These are phyloP conservation scores for Lepidium aucheri DNA, from an alignment of 345 rosid genomes.

Conservation along the genomic window DNA sequence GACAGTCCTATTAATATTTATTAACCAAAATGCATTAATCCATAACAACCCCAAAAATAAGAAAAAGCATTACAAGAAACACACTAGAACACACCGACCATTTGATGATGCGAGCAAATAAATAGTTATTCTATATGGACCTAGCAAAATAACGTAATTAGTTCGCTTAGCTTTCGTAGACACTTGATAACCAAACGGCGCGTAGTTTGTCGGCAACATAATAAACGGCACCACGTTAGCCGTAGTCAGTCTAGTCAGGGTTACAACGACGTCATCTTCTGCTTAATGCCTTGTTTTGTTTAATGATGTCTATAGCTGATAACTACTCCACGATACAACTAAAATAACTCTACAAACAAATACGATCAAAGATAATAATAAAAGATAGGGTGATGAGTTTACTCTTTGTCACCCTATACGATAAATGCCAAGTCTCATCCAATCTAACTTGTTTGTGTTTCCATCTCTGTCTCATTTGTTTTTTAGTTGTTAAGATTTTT, in stretches of 20 bases:
- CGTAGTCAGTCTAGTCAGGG: not conserved
- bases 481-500: not conserved
- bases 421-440: constrained; percentile 6
- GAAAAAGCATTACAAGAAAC: not conserved
- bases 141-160: constrained; percentile 13
- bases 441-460: constrained; percentile 5
- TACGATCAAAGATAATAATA: not conserved
- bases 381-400: not conserved
- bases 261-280: not conserved
- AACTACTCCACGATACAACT: constrained; percentile 13
- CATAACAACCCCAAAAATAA: not conserved
- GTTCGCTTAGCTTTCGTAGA: constrained; percentile 1
- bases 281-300: not conserved
- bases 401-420: not conserved
- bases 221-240: constrained; percentile 20
- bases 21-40: too few relatives aligned
- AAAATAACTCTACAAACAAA: not conserved
- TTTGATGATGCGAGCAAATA: not conserved
- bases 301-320: not conserved
- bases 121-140: not conserved
- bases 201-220: constrained; percentile 18
- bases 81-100: constrained; percentile 17
- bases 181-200: constrained; percentile 6
- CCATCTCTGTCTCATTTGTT: not conserved
- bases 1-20: too few relatives aligned